Evolutionary conservation across 768 basidiomycete species (phyloP), one percentile per base, ranked within the genome.

Genomic region (Suillus occidentalis): DNA sequence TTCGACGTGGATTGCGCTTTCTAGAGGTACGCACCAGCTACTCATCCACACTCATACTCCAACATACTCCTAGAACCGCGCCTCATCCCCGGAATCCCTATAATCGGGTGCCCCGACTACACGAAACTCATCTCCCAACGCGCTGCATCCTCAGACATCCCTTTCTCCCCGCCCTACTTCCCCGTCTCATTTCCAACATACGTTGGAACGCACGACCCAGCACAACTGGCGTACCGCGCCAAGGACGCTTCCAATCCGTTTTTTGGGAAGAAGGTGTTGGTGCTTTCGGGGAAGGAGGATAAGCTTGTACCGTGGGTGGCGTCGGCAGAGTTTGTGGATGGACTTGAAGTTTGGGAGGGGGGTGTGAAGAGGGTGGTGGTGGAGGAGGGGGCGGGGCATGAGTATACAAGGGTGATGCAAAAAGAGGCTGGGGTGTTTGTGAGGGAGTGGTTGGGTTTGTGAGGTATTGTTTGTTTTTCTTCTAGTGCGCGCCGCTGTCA

Each of bases 41-140:
- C 22, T 50, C 22, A 22, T 7, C 6, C 4, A 8, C 45, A 55
- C 18, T 10, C 28, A 34, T 31, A 10, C n/a, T 3, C 52, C 37
- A 22, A 50, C 22, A 12, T 36, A 20, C 20, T 25, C n/a, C 14
- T 52, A 86, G 85, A 86, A 66, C 74, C 79, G 8, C 78, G 83
- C 57, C 72, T 86, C 53, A 75, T 70, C 59, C 72, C 82, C 22
- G 85, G 80, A 0, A 78, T 85, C 34, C 82, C 82, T 0, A 84
- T 85, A 69, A 86, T 89, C 58, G 92, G 89, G 20, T 91, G 91
- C 66, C 91, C 92, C 0, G 85, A 91, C 77, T 90, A 84, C 70
- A 73, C 81, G 53, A 74, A 77, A 47, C 80, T 92, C 9, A 85
- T 92, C 66, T 75, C 76, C 4, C 73, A 78, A 58, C 86, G 90